Base-by-base conservation (phyloP, 2,329 filamentous ascomycete genomes). In the Trichoderma atroviride region DNA sequence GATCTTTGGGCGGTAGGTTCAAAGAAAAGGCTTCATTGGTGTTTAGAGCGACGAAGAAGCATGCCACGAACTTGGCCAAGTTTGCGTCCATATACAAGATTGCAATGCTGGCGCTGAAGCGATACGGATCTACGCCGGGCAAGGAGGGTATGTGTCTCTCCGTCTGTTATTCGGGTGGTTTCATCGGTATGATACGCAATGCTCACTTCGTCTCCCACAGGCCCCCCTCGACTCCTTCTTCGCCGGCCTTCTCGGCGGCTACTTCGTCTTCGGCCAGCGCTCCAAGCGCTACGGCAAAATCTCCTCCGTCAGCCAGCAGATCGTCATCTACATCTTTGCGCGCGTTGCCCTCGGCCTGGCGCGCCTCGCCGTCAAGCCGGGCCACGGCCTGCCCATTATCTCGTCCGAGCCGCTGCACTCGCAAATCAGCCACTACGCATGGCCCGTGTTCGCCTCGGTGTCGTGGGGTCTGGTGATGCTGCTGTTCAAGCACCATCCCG, bases 381-480 rank as follows among this genome's bases (percentile, higher is more conserved):
- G 84, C 55, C 76, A 77, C 69, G 85, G 86, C 66, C 75, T 89
- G 70, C 82, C 86, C 43, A 50, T 81, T 35, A 77, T 88, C 62
- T 89, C 83, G 72, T 78, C 76, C 70, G 83, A 87, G 78, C 74
- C 80, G 71, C 73, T 82, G 75, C 83, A 79, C 79, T 78, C 77
- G 70, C 79, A 69, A 74, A 88, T 93, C 75, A 86, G 84, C 75
- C 79, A 88, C 78, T 91, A 95, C 77, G 92, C 92, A 68, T 99
- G 96, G 95, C 93, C 95, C 1, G 91, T 91, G 2, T 99, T 99
- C 82, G 95, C 96, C 53, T 92, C 91, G 74, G 76, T 95, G 73
- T 96, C 91, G 77, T 99, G 96, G 96, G 96, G 91, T 5, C 84
- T 89, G 76, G 94, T 99, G 72, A 99, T 99, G 96, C 93, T 95